A percentile compares a stretch with the other conserved stretches of the same genome.
Evolutionary conservation across 305 asterid genomes (phyloP).

Genomic region (Euphrasia arctica): DNA sequence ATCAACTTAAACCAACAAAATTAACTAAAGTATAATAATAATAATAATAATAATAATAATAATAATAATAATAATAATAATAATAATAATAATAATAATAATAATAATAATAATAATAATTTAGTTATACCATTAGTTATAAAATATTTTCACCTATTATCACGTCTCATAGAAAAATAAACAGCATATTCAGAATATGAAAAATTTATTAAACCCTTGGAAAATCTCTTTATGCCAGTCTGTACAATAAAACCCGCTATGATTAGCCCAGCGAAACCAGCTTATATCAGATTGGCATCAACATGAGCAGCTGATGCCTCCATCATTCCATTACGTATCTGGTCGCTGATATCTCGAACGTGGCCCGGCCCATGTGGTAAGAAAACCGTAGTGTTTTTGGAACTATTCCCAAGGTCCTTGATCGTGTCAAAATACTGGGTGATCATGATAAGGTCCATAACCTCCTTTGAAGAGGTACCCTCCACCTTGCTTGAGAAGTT

Average conservation of each 20-base stretch:
- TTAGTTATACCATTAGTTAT: too few relatives aligned
- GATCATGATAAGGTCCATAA: conserved; percentile 93
- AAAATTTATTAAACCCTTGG: not conserved
- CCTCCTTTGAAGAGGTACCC: conserved; percentile 90
- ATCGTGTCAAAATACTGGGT: conserved; percentile 95
- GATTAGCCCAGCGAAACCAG: conserved; percentile 3
- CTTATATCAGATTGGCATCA: conserved; percentile 27
- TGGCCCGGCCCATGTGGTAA: conserved; percentile 97
- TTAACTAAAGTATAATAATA: too few relatives aligned
- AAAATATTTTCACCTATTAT: not conserved
- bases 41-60: too few relatives aligned
- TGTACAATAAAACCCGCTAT: not conserved
- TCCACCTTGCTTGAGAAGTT: conserved; percentile 83
- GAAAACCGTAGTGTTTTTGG: conserved; percentile 88
- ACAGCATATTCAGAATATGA: too few relatives aligned
- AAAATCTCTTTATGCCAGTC: not conserved
- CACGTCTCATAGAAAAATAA: not conserved
- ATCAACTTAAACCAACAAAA: too few relatives aligned
- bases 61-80: too few relatives aligned
- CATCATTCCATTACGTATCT: conserved; percentile 90
- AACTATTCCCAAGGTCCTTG: conserved; percentile 85
- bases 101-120: too few relatives aligned
- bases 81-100: too few relatives aligned
- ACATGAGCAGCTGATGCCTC: conserved; percentile 66
- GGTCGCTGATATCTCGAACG: conserved; percentile 84